Evolutionary conservation across 192 early-diverging fungal genomes (phyloP), one percentile per base, ranked within the genome.

Genomic region (Linnemannia exigua): DNA sequence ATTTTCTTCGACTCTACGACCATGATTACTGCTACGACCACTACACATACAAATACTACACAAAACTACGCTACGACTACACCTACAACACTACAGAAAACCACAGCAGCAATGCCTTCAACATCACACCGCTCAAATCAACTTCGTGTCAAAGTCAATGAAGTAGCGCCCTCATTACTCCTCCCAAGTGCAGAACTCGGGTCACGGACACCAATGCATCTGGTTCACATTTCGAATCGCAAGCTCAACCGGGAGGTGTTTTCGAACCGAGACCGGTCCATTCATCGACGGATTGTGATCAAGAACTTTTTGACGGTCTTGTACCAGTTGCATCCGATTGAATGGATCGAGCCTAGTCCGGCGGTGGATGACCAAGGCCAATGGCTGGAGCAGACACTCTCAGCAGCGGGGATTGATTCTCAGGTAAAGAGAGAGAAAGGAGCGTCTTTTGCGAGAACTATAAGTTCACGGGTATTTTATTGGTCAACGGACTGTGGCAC

Each of bases 371-470:
- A 74, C 46, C 31, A 79, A 31, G 84, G 79, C 37, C 78, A 86
- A 28, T 86, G 84, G 84, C n/a, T 80, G 75, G 84, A 86, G 31
- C 76, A 86, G 36, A 86, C 84, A 0, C 84, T 80, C 38, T 77
- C 77, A 31, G 84, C 84, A 7, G 84, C 36, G 38, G 79, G 84
- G 33, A 84, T 84, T 51, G 75, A 36, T 63, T 63, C 58, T 1
- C 58, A 63, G 58, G 58, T 63, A 63, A 63, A 54, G 44, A 9
- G 37, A 12, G 17, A 47, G 25, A 31, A 25, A 63, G n/a, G n/a
- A n/a, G n/a, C n/a, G n/a, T n/a, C n/a, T n/a, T n/a, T n/a, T n/a
- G n/a, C n/a, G n/a, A n/a, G n/a, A n/a, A n/a, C n/a, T n/a, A n/a
- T n/a, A 15, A 22, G 28, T 12, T 1, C 17, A 31, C 28, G n/a